Conservation (phyloP, 208 protist genomes). For the Herpetomonas samuelpessoai region DNA sequence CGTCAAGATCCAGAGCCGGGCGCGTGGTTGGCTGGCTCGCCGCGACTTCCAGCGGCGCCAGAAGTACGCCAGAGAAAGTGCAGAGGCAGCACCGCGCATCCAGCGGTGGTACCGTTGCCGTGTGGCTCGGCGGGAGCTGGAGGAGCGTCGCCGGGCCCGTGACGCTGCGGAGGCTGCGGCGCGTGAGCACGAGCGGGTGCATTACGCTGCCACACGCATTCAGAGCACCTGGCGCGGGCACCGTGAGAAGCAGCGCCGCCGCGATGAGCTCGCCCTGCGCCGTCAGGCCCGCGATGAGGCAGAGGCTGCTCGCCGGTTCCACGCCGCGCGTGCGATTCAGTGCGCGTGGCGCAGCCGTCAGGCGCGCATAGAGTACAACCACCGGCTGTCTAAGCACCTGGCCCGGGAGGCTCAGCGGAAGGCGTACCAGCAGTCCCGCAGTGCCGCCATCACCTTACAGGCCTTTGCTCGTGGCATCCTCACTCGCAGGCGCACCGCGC, state of each 20-base stretch:
- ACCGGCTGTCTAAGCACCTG: constrained; percentile 21
- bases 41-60: constrained; percentile 14
- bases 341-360: constrained; percentile 27
- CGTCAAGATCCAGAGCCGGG: constrained; percentile 57
- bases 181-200: constrained; percentile 9
- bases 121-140: constrained; percentile 24
- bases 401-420: constrained; percentile 34
- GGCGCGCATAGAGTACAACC: constrained; percentile 16
- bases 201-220: constrained; percentile 50
- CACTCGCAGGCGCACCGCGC: constrained; percentile 21
- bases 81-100: constrained; percentile 26
- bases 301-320: constrained; percentile 15
- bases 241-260: constrained; percentile 17
- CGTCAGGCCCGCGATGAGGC: constrained; percentile 12
- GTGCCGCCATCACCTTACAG: constrained; percentile 68
- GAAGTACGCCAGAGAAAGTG: constrained; percentile 30
- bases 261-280: constrained; percentile 16
- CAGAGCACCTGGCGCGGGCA: constrained; percentile 62
- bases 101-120: constrained; percentile 57
- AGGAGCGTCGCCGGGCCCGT: constrained; percentile 16
- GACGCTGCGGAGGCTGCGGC: constrained; percentile 11
- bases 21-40: constrained; percentile 63
- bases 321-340: constrained; percentile 19
- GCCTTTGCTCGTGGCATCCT: constrained; percentile 70
- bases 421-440: constrained; percentile 40